Evolutionary conservation across 139 green algal species (phyloP).

Genomic region (Chloropicon primus): DNA sequence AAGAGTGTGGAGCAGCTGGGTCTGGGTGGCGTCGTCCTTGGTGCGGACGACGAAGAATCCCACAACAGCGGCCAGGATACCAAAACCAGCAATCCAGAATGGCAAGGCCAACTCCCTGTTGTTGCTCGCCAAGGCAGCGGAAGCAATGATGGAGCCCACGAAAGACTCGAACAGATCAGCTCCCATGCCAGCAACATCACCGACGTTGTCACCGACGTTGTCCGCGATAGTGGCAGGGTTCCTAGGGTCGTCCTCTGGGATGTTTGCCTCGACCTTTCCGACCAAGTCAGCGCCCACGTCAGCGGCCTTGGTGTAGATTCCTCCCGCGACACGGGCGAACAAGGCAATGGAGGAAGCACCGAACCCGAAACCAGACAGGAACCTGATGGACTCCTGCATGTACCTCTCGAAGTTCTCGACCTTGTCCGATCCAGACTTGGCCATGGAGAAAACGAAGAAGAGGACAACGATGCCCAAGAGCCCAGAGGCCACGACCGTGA

Average conservation of each 20-base stretch:
- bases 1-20: slow-evolving; percentile 24
- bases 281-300: slow-evolving; percentile 65
- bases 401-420: not conserved
- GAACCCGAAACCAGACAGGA: slow-evolving; percentile 42
- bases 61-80: slow-evolving; percentile 31
- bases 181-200: slow-evolving; percentile 41
- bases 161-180: slow-evolving; percentile 58
- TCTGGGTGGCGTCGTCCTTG: slow-evolving; percentile 23
- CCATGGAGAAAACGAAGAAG: slow-evolving; percentile 14
- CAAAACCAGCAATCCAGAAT: slow-evolving; percentile 29
- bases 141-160: slow-evolving; percentile 25
- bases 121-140: slow-evolving; percentile 16
- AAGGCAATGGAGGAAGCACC: slow-evolving; percentile 47
- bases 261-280: slow-evolving; percentile 57
- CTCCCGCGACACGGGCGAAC: slow-evolving; percentile 47
- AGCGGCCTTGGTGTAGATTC: slow-evolving; percentile 65
- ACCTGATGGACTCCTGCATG: slow-evolving; percentile 11
- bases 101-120: slow-evolving; percentile 29
- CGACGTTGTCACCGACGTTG: slow-evolving; percentile 58
- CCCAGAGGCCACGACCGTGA: slow-evolving; percentile 25
- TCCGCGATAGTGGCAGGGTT: slow-evolving; percentile 59
- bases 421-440: not conserved
- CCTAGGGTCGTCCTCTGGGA: slow-evolving; percentile 62
- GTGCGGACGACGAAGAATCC: slow-evolving; percentile 32
- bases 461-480: slow-evolving; percentile 26